Evolutionary conservation across 805 yeast species (phyloP), one percentile per base, ranked within the genome.

Genomic region (Yarrowia sp.): DNA sequence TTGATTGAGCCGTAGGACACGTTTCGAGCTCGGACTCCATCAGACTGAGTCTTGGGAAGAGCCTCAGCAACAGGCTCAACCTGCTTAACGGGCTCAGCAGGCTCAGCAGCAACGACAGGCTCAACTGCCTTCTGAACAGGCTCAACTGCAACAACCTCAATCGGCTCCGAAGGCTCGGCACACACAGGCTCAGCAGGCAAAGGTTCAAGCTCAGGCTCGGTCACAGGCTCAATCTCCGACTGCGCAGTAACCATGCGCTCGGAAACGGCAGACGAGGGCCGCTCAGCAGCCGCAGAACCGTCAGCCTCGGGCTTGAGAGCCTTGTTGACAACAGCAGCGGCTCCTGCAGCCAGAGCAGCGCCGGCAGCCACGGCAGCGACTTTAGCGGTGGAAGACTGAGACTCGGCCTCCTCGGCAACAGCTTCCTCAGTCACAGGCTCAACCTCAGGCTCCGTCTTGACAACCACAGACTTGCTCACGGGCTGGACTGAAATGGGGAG

Each of bases 211-310:
- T 19, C 19, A 19, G 19, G 19, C 19, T 19, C 19, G 19, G 19
- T 19, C 12, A 5, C 40, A 38, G 40, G 10, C 10, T 8, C 40
- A 38, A 26, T 22, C 56, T 52, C 56, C 5, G 56, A 52, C 22
- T 5, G 26, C 36, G 56, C 56, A 36, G 56, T 52, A 11, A 52
- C 56, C 56, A 52, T 52, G 56, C 56, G 56, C 5, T 52, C 59
- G 12, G 59, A 53, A 8, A 5, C 35, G 2, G 59, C 43, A 53
- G 59, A 5, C 19, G 36, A n/a, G 22, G 55, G 40, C 5, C 26
- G 56, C 10, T 38, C 40, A 7, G 26, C 2, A 50, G 55, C 8
- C 8, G 19, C 41, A 9, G 22, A 4, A 3, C 22, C 11, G 8
- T 3, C 40, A n/a, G 38, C 7, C n/a, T 14, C 7, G 11, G 32